These are phyloP conservation scores for Dryas integrifolia DNA, from an alignment of 331 rosid genomes.

Conservation along the genomic window DNA sequence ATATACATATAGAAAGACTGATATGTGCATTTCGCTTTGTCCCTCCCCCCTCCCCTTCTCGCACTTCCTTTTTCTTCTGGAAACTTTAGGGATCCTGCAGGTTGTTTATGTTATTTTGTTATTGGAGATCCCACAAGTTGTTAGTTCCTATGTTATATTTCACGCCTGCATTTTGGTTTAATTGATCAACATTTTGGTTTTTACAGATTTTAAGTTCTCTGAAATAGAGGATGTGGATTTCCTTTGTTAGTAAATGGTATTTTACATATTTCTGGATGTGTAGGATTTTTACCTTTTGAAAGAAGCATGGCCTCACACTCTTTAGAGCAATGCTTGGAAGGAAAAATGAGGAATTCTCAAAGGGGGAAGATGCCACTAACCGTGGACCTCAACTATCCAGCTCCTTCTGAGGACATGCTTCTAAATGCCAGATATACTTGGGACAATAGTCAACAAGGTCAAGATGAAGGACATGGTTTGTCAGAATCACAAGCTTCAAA, in stretches of 20 bases:
- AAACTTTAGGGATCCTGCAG: background rate
- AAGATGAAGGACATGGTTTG: constrained; percentile 2
- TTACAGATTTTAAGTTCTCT: background rate
- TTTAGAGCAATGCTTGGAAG: constrained; percentile 6
- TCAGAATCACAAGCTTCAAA: constrained; percentile 19
- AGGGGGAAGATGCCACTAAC: constrained; percentile 29
- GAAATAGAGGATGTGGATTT: background rate
- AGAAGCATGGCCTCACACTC: constrained; percentile 16
- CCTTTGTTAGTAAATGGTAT: background rate
- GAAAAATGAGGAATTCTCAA: constrained; percentile 16
- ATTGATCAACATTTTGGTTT: background rate
- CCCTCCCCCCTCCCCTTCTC: no score
- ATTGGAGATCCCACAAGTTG: background rate
- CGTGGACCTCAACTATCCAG: constrained; percentile 36
- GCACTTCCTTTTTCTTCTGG: no score
- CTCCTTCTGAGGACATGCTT: constrained; percentile 21
- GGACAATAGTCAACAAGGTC: constrained; percentile 14
- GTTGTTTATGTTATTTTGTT: background rate
- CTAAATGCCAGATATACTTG: constrained; percentile 16
- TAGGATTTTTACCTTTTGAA: constrained; percentile 7
- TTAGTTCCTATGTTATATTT: background rate
- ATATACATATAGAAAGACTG: no score
- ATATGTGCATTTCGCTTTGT: no score
- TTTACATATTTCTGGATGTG: constrained; percentile 3
- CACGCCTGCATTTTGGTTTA: background rate